Percentiles rank a stretch among this genome's conserved stretches.
These are phyloP conservation scores for Chalciporus pseudorubinellus DNA, from an alignment of 768 basidiomycete species.

Conservation along the genomic window DNA sequence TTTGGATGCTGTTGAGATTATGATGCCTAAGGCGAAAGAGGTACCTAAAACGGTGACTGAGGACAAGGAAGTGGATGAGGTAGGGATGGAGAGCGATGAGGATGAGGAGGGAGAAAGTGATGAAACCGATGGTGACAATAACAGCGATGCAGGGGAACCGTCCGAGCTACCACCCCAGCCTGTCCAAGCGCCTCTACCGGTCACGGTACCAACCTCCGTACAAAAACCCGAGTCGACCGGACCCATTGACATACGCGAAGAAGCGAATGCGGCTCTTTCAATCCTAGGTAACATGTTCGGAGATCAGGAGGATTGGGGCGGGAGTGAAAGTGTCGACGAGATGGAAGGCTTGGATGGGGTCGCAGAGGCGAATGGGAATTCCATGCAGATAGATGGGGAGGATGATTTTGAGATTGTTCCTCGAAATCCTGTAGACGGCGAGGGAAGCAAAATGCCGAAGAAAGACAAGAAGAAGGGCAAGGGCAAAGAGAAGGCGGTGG, in stretches of 20 bases:
- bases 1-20: conserved; percentile 53
- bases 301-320: conserved; percentile 55
- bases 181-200: background rate
- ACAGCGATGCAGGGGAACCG: too few relatives aligned
- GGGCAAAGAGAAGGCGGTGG: conserved; percentile 26
- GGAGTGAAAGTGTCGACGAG: conserved; percentile 56
- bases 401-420: conserved; percentile 23
- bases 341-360: conserved; percentile 37
- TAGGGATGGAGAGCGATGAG: background rate
- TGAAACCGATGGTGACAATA: background rate
- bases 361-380: conserved; percentile 3
- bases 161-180: background rate
- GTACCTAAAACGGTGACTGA: background rate
- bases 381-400: conserved; percentile 21
- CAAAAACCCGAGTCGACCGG: background rate
- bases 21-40: background rate
- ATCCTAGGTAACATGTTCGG: conserved; percentile 57
- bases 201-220: background rate
- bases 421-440: background rate
- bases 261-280: conserved; percentile 15
- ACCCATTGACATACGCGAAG: conserved; percentile 8
- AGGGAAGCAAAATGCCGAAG: background rate
- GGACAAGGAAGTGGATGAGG: background rate
- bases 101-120: background rate
- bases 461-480: conserved; percentile 9